A percentile compares a stretch with the other conserved stretches of the same genome.
Conservation (phyloP, 208 protist genomes). For the Acanthamoeba castellanii region DNA sequence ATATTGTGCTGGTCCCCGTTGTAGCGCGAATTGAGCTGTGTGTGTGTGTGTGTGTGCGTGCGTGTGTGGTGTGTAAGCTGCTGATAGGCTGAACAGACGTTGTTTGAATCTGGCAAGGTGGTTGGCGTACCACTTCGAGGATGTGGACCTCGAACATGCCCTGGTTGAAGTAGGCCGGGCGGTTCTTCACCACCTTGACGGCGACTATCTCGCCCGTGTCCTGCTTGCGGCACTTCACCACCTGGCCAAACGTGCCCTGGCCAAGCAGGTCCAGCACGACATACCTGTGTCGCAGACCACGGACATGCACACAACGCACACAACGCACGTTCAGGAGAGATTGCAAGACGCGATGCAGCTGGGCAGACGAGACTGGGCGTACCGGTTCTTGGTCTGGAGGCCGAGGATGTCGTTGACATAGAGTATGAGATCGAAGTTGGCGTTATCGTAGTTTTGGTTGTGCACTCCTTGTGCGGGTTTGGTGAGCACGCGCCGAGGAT, state of each 20-base stretch:
- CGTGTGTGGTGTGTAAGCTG: neutral
- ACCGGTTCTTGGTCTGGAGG: constrained; percentile 6
- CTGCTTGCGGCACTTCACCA: constrained; percentile 67
- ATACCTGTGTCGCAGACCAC: constrained; percentile 27
- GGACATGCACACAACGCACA: neutral
- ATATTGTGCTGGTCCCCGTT: constrained; percentile 80
- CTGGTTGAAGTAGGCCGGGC: constrained; percentile 92
- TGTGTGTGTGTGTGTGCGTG: neutral
- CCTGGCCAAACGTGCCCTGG: constrained; percentile 76
- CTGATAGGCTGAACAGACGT: neutral
- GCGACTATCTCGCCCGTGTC: constrained; percentile 84
- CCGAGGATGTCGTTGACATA: constrained; percentile 67
- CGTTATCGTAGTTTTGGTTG: constrained; percentile 70
- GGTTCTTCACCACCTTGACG: constrained; percentile 94
- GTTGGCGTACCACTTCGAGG: constrained; percentile 82
- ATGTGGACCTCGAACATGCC: constrained; percentile 93
- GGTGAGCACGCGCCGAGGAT: constrained; percentile 65
- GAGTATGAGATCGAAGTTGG: constrained; percentile 63
- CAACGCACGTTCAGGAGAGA: neutral
- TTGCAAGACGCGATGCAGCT: neutral
- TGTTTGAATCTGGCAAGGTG: neutral
- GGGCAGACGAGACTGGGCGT: too few species aligned
- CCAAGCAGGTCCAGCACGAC: constrained; percentile 70
- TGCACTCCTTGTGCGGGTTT: constrained; percentile 35
- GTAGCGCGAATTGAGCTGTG: constrained; percentile 28